Evolutionary conservation across 2,329 filamentous ascomycete genomes (phyloP), one percentile per base, ranked within the genome.

Genomic region (Pseudogymnoascus sp.): DNA sequence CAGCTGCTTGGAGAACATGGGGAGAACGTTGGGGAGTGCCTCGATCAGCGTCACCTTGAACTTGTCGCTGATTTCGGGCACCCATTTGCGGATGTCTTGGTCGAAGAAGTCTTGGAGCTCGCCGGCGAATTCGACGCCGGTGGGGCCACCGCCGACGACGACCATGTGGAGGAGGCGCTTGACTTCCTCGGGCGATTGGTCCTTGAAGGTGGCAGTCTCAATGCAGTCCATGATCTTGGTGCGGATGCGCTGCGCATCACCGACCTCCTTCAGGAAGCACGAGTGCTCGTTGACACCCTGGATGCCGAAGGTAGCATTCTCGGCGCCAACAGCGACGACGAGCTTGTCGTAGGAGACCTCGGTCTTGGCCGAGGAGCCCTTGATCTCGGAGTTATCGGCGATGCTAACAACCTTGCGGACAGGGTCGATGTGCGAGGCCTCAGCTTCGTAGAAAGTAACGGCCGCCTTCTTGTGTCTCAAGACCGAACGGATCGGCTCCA

Each of bases 141-240:
- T 97, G 41, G 93, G 93, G 64, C 93, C 93, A 78, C 93, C 93
- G 69, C 93, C 89, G 61, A 92, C 90, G 52, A 92, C 93, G 62
- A 99, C 94, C 92, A 97, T 97, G 83, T 97, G 93, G 75, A 99
- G 83, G 71, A 99, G 86, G 69, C 94, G 91, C 80, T 95, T 88
- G 73, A 96, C 81, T 78, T 99, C 95, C 68, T 94, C 91, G 14
- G 84, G 80, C 38, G 84, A 82, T 80, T 99, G 94, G 73, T 92
- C 93, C 84, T 97, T 97, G 88, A 99, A 97, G 66, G 91, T 93
- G 61, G 94, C 94, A 37, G 93, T 97, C 80, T 99, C 94, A 70
- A 96, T 92, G 76, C 94, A 99, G 80, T 99, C 94, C 94, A 99
- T 99, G 78, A 99, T 97, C 78, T 91, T 92, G 83, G 93, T 97